Evolutionary conservation across 2,329 filamentous ascomycete genomes (phyloP), one percentile per base, ranked within the genome.

Genomic region (Pseudogymnoascus sp.): DNA sequence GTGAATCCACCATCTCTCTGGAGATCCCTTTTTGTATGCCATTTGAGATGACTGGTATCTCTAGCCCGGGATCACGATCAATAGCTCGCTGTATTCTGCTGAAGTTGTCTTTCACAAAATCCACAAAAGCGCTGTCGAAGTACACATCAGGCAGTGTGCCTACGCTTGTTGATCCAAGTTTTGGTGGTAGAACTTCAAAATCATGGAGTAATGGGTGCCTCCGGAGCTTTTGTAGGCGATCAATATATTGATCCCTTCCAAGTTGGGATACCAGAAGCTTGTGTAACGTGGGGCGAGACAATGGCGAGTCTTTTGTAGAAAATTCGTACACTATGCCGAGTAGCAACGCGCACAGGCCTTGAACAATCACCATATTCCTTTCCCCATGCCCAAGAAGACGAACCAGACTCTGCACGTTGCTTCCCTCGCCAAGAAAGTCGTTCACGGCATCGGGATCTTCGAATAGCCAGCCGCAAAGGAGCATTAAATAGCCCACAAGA

Each of bases 91-190:
- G 79, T 64, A 97, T 78, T 7, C 93, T 88, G 70, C 90, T 93
- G 73, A 96, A 97, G 72, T 96, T 96, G 71, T 97, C 93, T 72
- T 97, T 97, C 70, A 97, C 85, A 70, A 97, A 96, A 65, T 97
- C 90, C 63, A 99, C 86, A 74, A 97, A 97, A 0, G 84, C 84
- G 56, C 85, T 82, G 69, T 96, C 92, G 67, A 97, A 95, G 72
- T 86, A 96, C 0, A 96, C 89, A 61, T 93, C 87, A 0, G 92
- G 89, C 6, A 93, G 74, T 68, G 76, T 83, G 74, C 80, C 79
- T 62, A 79, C 70, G 75, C 82, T 59, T 69, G 78, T 66, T 71
- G 77, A 76, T 67, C 82, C 81, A 6, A 86, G 76, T 66, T 84
- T 89, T 69, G 92, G 90, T 1, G 90, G 86, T 8, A 89, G 79